phyloP scores from a whole-genome alignment of 257 asterid genomes.

The Fraxinus pennsylvanica region DNA sequence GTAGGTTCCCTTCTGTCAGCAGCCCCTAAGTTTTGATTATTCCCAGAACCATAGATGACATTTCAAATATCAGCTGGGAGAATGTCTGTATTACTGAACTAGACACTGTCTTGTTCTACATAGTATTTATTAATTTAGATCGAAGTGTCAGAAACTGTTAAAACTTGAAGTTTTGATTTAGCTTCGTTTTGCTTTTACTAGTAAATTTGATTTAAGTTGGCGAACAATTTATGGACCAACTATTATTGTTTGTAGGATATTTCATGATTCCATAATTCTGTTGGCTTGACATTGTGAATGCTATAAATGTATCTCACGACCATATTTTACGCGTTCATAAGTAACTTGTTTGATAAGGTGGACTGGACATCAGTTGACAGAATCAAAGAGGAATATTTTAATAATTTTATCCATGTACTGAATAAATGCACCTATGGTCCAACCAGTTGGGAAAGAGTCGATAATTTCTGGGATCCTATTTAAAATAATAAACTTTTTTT shows the following conservation, averaged over 20 bases:
- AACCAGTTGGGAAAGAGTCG: background rate
- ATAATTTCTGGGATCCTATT: no score
- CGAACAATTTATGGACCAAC: constrained; percentile 4
- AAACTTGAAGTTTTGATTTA: constrained; percentile 32
- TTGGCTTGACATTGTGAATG: background rate
- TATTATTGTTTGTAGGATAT: constrained; percentile 24
- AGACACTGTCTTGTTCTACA: background rate
- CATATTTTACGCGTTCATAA: background rate
- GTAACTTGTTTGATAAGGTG: background rate
- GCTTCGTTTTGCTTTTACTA: constrained; percentile 26
- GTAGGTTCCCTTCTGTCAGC: constrained; percentile 87
- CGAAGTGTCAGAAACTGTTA: constrained; percentile 30
- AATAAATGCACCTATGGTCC: background rate
- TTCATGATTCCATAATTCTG: background rate
- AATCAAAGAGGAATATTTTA: no score
- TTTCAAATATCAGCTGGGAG: constrained; percentile 23
- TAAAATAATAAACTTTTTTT: no score
- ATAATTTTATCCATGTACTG: no score
- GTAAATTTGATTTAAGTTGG: background rate
- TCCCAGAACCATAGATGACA: constrained; percentile 53
- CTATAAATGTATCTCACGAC: background rate
- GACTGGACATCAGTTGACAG: background rate
- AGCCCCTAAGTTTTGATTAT: constrained; percentile 88
- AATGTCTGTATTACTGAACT: constrained; percentile 30
- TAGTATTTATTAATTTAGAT: constrained; percentile 38